Evolutionary conservation across 2,329 filamentous ascomycete genomes (phyloP), one percentile per base, ranked within the genome.

Genomic region (Aspergillus nomiae): DNA sequence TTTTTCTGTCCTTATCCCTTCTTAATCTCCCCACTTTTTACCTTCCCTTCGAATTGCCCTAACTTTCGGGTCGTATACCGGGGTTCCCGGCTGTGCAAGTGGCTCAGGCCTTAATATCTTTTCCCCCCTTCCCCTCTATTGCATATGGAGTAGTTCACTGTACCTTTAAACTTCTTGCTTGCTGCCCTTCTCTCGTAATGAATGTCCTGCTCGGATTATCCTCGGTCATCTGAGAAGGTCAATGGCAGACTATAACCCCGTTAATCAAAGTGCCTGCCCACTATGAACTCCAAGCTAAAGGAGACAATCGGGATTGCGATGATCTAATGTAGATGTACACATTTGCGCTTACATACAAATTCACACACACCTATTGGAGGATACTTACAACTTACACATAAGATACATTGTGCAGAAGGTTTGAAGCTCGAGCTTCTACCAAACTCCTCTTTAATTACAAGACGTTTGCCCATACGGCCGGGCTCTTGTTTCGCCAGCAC

Each of bases 31-130:
- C 30, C 41, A 34, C 30, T 55, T 58, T 56, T 58, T 58, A 21
- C 45, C 41, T 43, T 58, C 32, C 51, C 38, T 36, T 38, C 56
- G 26, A 46, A 62, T 38, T 58, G 58, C 54, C 46, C 53, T 63
- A 61, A 61, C 41, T 48, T 54, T 58, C 58, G 51, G 55, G 56
- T 61, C 53, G 34, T 55, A 57, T 64, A 65, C 59, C 62, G 50
- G 59, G 64, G 59, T 60, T 64, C 57, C 59, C 64, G 54, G 58
- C n/a, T 48, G 53, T 59, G 38, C 50, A 57, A 63, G 55, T 63
- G 58, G 62, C 62, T 61, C 60, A 57, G 61, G 51, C 46, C 57
- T 51, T 50, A 24, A 34, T 38, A n/a, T 28, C 36, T 7, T 19
- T 30, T 32, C 24, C 26, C 19, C 6, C 10, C 30, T 14, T 10